Base-by-base conservation (phyloP, 2,329 filamentous ascomycete genomes). In the Hypoxylon sp. region DNA sequence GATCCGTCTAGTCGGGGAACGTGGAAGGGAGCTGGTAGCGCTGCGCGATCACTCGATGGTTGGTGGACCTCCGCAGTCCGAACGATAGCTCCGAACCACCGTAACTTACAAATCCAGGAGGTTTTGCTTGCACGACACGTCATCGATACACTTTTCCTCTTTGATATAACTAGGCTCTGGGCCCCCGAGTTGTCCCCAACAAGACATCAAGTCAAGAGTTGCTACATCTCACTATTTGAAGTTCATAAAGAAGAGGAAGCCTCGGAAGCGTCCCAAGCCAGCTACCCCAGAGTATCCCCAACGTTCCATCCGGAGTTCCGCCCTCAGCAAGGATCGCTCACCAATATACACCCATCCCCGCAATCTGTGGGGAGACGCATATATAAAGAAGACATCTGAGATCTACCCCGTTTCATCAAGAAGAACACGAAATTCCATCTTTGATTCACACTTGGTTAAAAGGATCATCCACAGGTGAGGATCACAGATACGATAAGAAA, bases 271-370 rank as follows among this genome's bases (percentile, higher is more conserved):
- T 43, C 48, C 56, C 56, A 1, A 28, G 24, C 15, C 7, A 55
- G n/a, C 37, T 41, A 7, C 37, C 37, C 37, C 37, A 17, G n/a
- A 41, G 32, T n/a, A 41, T 20, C 54, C 51, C 64, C 57, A 53
- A 54, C 34, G 37, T 39, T 11, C n/a, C 19, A 48, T 37, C 50
- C 64, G 64, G 64, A 67, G 47, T 48, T 67, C 58, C 64, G 64
- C 32, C 44, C 22, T 19, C 15, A 46, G 34, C 10, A 41, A 50
- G 30, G 37, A 24, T 55, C 44, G 53, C 43, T 43, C 41, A 34
- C 41, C 28, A 19, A 58, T 30, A 47, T 39, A 20, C 24, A 41
- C 20, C 7, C 20, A 13, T 52, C 26, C 49, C 50, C 48, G 39
- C 55, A 51, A 24, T 50, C n/a, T 47, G 50, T 41, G 44, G 39